Conservation (phyloP, 1,284 basidiomycete genomes). For the Heimioporus punctisporus region DNA sequence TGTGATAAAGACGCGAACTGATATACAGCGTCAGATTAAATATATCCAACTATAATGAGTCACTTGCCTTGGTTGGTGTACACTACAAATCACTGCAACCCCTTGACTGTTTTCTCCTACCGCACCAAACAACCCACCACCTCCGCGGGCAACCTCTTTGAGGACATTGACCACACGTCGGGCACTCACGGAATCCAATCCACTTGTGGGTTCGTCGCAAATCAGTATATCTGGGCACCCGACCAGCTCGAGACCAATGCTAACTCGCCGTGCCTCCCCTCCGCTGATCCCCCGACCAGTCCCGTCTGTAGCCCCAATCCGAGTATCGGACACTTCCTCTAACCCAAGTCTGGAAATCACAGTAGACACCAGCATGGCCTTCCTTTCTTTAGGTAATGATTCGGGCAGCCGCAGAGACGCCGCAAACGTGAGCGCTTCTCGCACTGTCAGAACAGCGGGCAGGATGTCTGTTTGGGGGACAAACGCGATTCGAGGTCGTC, state of each 20-base stretch:
- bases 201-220: conserved; percentile 84
- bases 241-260: conserved; percentile 84
- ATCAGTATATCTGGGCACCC: conserved; percentile 81
- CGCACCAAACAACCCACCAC: conserved; percentile 29
- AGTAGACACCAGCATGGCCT: conserved; percentile 66
- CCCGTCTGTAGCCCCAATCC: conserved; percentile 63
- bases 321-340: conserved; percentile 63
- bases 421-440: conserved; percentile 84
- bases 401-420: conserved; percentile 86
- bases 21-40: neutral
- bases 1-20: conserved; percentile 82
- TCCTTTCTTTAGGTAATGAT: conserved; percentile 65
- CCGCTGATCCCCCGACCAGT: conserved; percentile 80
- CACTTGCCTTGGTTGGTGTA: conserved; percentile 81
- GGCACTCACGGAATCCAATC: conserved; percentile 88
- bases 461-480: conserved; percentile 88
- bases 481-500: conserved; percentile 68
- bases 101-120: conserved; percentile 14
- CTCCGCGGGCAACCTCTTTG: conserved; percentile 70
- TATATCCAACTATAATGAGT: too few species aligned
- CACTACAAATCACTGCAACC: conserved; percentile 78
- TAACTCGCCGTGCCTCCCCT: conserved; percentile 84
- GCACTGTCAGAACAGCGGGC: conserved; percentile 78
- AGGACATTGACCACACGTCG: conserved; percentile 78
- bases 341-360: conserved; percentile 82